Evolutionary conservation across 257 asterid genomes (phyloP), one percentile per base, ranked within the genome.

Genomic region (Linaria vulgaris): DNA sequence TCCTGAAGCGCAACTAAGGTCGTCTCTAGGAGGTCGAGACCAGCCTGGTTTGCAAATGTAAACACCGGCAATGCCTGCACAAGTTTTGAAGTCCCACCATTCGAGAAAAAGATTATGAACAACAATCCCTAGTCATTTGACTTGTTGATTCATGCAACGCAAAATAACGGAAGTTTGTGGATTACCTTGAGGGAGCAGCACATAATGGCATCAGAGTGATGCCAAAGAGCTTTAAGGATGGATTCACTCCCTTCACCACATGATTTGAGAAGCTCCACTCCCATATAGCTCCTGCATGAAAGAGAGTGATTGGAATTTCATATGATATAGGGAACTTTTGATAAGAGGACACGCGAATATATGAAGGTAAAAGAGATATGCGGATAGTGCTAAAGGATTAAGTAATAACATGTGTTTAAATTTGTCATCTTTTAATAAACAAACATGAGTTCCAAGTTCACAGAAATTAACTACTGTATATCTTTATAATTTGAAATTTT

Each of bases 21-120:
- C 38, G 97, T 90, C 77, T 90, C 97, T 4, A 90, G 95, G 95
- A 90, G 85, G 85, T 90, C 97, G 2, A 90, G 85, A 41, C 97
- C 97, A 6, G 95, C 97, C 85, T 90, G 97, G 80, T 90, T 90
- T 27, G 97, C 88, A 63, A 90, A 90, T 4, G 97, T 90, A 64
- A 83, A 90, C 53, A 83, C 90, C 11, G 97, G 91, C 69, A 72
- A 45, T 5, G 94, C 85, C 97, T 89, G 89, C 78, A 77, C 0
- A 51, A 41, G 53, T 67, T 41, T 60, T 14, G 41, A 38, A 37
- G 19, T 9, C 56, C 55, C 1, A 12, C 55, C 1, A 12, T 16
- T 66, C 23, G 50, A 49, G 24, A 63, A 25, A 37, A 11, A 60
- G 68, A 67, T 15, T 43, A 47, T 15, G 13, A 68, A 23, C 43